Percentiles rank a stretch among this genome's conserved stretches.
Evolutionary conservation across 352 stramenopile genomes (phyloP).

Genomic region (Sclerospora graminicola): DNA sequence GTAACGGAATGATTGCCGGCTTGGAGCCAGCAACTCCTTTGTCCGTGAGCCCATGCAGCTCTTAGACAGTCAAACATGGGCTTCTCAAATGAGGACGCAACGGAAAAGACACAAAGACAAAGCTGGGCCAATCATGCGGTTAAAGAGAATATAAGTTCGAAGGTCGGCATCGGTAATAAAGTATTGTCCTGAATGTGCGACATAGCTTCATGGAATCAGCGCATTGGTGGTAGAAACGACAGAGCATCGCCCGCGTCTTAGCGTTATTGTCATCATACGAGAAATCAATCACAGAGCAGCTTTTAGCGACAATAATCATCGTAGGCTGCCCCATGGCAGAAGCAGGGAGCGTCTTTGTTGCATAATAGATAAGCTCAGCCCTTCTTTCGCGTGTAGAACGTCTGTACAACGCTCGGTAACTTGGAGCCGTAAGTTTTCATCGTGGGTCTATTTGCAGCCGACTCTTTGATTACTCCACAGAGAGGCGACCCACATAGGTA

Average conservation of each 20-base stretch:
- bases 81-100: slow-evolving; percentile 90
- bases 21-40: slow-evolving; percentile 97
- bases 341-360: slow-evolving; percentile 57
- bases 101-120: slow-evolving; percentile 96
- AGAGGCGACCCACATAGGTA: slow-evolving; percentile 87
- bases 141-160: slow-evolving; percentile 97
- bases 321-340: slow-evolving; percentile 62
- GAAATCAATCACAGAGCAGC: slow-evolving; percentile 87
- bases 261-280: slow-evolving; percentile 86
- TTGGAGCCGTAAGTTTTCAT: slow-evolving; percentile 88
- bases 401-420: slow-evolving; percentile 80
- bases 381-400: slow-evolving; percentile 86
- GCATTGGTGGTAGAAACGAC: slow-evolving; percentile 97
- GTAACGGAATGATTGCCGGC: slow-evolving; percentile 85
- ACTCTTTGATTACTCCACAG: slow-evolving; percentile 97
- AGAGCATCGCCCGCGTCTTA: slow-evolving; percentile 95
- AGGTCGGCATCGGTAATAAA: slow-evolving; percentile 90
- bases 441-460: slow-evolving; percentile 93
- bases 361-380: slow-evolving; percentile 95
- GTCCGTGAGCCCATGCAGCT: slow-evolving; percentile 89
- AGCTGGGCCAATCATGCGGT: slow-evolving; percentile 90
- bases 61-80: slow-evolving; percentile 95
- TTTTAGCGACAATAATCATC: slow-evolving; percentile 51
- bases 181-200: slow-evolving; percentile 96
- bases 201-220: slow-evolving; percentile 98